Base-by-base conservation (phyloP, 2,329 filamentous ascomycete genomes). In the Alternaria arbusti region DNA sequence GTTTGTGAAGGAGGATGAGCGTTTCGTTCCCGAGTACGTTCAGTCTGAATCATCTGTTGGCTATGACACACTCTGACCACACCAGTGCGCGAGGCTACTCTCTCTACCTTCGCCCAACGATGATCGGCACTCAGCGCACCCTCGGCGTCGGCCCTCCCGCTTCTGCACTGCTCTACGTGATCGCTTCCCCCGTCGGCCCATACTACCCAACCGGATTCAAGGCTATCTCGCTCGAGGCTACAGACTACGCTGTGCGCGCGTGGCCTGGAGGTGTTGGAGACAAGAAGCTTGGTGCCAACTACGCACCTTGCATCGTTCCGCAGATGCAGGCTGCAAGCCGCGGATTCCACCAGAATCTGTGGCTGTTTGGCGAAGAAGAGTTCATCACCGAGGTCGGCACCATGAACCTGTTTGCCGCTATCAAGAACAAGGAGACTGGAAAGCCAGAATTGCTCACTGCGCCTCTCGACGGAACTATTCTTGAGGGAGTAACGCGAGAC, bases 131-230 rank as follows among this genome's bases (percentile, higher is more conserved):
- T 5, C 96, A 99, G 80, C 90, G 90, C 79, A 98, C 95, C 11
- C 89, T 99, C 30, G 96, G 96, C 65, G 93, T 99, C 66, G 91
- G 92, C 36, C 89, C 94, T n/a, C 96, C 96, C 4, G 93, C 93
- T 44, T 96, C 92, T 12, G 96, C 96, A 10, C 86, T 99, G 66
- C 88, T 99, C 68, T 99, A 92, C 81, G 90, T 97, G 68, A 99
- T 99, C 82, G 95, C 96, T 46, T 97, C 92, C 23, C 96, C 96
- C 63, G 96, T 99, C 13, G 96, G 96, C 1, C 96, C 96, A 2
- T 99, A 99, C 86, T 99, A 97, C 83, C 95, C 94, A 2, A 97
- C 95, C 2, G 96, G 96, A 65, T 98, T 99, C 89, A 98, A 98
- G 85, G 96, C 96, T 64, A 88, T 99, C 54, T 94, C 92, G 1